Conservation (phyloP, 495 filamentous ascomycete species). For the Aspergillus nidulans region DNA sequence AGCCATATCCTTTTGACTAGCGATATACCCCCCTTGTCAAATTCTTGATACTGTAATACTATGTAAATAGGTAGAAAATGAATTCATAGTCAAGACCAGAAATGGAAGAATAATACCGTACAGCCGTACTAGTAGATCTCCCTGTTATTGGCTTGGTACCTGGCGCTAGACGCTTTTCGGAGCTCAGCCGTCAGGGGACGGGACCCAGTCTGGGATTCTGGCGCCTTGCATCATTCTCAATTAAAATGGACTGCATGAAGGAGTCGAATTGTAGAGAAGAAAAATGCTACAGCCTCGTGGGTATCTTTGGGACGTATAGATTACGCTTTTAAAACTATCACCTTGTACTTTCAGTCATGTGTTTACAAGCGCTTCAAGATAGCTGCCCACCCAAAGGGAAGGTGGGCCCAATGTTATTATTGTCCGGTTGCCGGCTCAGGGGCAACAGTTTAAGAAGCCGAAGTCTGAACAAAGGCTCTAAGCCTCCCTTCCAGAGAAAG, state of each 20-base stretch:
- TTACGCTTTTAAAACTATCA: too few species aligned
- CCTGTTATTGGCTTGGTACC: slow-evolving; percentile 19
- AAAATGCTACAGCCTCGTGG: neutral
- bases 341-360: too few species aligned
- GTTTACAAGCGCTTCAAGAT: neutral
- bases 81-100: neutral
- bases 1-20: too few species aligned
- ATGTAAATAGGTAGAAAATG: neutral
- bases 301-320: too few species aligned
- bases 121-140: neutral
- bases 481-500: neutral
- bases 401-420: slow-evolving; percentile 1
- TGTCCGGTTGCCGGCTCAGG: neutral
- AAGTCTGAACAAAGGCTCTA: neutral
- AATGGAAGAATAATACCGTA: neutral
- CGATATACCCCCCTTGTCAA: too few species aligned
- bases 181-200: neutral
- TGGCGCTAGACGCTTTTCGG: slow-evolving; percentile 26
- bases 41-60: too few species aligned
- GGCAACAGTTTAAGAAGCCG: slow-evolving; percentile 1
- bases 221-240: slow-evolving; percentile 4
- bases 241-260: neutral
- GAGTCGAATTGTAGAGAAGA: neutral
- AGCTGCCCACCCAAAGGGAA: neutral
- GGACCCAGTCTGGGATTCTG: neutral